phyloP scores from a whole-genome alignment of 352 stramenopile genomes.

The Phytophthora kernoviae region DNA sequence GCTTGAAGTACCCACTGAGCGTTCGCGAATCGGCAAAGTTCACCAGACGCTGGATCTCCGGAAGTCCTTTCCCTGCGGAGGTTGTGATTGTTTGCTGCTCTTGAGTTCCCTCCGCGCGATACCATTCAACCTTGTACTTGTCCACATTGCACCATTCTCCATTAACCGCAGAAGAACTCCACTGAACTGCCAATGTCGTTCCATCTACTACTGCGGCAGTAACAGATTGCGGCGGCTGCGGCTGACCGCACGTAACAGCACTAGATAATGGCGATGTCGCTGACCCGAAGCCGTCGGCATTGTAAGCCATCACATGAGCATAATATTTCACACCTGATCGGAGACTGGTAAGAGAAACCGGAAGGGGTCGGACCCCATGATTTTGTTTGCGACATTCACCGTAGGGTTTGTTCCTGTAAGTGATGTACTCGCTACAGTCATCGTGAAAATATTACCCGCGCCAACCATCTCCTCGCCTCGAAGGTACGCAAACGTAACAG shows the following conservation, averaged over 20 bases:
- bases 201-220: conserved; percentile 58
- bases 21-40: conserved; percentile 64
- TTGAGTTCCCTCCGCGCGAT: conserved; percentile 50
- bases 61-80: conserved; percentile 65
- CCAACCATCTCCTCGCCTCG: conserved; percentile 91
- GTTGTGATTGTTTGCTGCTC: conserved; percentile 83
- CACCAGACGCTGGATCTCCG: conserved; percentile 64
- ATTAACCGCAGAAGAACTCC: conserved; percentile 37
- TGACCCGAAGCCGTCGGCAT: conserved; percentile 40
- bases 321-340: conserved; percentile 66
- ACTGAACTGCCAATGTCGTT: conserved; percentile 56
- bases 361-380: conserved; percentile 94
- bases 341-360: conserved; percentile 59
- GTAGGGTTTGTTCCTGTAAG: conserved; percentile 70
- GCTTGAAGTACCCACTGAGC: conserved; percentile 67
- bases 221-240: conserved; percentile 47
- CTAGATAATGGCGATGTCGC: conserved; percentile 60
- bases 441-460: conserved; percentile 89
- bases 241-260: conserved; percentile 61
- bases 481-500: conserved; percentile 94
- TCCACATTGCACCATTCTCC: conserved; percentile 49
- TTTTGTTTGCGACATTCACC: conserved; percentile 77
- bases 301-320: conserved; percentile 86
- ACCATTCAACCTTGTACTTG: conserved; percentile 83
- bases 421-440: conserved; percentile 60